A percentile compares a stretch with the other conserved stretches of the same genome.
phyloP scores from a whole-genome alignment of 2,329 filamentous ascomycete species.

The Didymellaceae sp. region DNA sequence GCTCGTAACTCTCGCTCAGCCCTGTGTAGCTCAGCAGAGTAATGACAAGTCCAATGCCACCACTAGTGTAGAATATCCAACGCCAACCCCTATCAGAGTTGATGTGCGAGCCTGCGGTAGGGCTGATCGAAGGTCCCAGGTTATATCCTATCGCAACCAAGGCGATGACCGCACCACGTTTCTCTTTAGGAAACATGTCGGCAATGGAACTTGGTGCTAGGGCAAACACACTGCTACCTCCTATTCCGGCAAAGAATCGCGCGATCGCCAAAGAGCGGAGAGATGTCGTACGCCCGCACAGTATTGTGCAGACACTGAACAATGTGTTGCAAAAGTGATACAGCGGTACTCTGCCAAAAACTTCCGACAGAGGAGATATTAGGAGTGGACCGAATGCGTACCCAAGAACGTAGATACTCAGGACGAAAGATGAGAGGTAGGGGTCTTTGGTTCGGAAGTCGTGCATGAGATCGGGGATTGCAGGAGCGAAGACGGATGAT shows the following conservation, averaged over 20 bases:
- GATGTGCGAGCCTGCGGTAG: constrained; percentile 26
- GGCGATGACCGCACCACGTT: constrained; percentile 33
- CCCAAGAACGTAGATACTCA: constrained; percentile 33
- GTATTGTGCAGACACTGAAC: constrained; percentile 67
- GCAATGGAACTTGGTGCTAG: constrained; percentile 29
- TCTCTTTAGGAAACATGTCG: constrained; percentile 30
- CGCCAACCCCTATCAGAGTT: constrained; percentile 24
- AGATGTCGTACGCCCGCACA: constrained; percentile 56
- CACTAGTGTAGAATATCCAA: constrained; percentile 19
- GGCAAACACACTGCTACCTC: constrained; percentile 15
- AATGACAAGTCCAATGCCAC: constrained; percentile 2
- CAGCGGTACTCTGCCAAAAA: constrained; percentile 50
- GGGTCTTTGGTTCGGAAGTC: constrained; percentile 25
- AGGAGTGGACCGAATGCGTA: constrained; percentile 38
- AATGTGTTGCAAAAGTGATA: constrained; percentile 62
- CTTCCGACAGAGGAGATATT: constrained; percentile 35
- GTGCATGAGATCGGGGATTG: constrained; percentile 25
- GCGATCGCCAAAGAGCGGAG: constrained; percentile 49
- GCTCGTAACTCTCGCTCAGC: neutral
- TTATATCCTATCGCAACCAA: constrained; percentile 22
- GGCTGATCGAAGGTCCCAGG: constrained; percentile 29
- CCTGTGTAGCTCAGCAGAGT: neutral
- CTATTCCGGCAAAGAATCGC: constrained; percentile 54
- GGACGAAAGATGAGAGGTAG: constrained; percentile 33
- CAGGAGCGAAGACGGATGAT: constrained; percentile 36